phyloP scores from a whole-genome alignment of 306 rosid species.

The Pyrus pyrifolia region DNA sequence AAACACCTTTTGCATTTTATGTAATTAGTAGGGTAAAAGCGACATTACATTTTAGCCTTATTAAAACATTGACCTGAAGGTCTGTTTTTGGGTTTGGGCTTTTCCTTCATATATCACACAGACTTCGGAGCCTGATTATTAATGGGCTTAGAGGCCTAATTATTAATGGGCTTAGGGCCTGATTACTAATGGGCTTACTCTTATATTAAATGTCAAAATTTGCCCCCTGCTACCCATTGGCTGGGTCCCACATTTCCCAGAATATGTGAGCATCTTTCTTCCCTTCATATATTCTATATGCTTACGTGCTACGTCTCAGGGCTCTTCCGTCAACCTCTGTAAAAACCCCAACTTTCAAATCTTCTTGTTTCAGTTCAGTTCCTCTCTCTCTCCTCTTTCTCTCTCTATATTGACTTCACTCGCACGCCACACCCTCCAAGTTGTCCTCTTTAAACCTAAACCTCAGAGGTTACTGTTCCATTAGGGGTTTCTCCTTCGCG shows the following conservation, averaged over 20 bases:
- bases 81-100: too few species aligned
- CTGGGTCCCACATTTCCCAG: not conserved
- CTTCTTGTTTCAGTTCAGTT: not conserved
- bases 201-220: too few species aligned
- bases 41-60: too few species aligned
- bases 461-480: conserved; percentile 4
- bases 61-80: too few species aligned
- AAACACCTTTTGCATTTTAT: too few species aligned
- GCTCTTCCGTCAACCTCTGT: not conserved
- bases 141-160: not conserved
- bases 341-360: not conserved
- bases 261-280: not conserved
- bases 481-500: not conserved
- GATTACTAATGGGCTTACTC: not conserved
- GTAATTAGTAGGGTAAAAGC: too few species aligned
- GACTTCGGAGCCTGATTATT: not conserved
- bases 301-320: not conserved
- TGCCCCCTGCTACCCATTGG: too few species aligned
- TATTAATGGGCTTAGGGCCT: not conserved
- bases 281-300: not conserved
- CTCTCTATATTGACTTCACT: not conserved
- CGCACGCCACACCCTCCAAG: conserved; percentile 1
- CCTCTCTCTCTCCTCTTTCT: not conserved
- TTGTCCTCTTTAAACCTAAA: not conserved
- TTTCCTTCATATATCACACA: not conserved